phyloP scores from a whole-genome alignment of 2,329 filamentous ascomycete species.

The Xylaria sp. region DNA sequence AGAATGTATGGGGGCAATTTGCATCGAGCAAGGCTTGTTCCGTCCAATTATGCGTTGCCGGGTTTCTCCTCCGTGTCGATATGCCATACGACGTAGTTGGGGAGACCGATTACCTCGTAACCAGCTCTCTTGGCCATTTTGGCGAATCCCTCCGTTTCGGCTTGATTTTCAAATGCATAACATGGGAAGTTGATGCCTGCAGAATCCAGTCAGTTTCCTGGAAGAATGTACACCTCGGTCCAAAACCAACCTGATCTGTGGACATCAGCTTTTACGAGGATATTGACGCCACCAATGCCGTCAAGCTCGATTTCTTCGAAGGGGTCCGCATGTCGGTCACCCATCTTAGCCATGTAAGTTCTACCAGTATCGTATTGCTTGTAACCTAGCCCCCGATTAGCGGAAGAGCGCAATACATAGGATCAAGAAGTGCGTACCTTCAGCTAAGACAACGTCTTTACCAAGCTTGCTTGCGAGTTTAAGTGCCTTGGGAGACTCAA shows the following conservation, averaged over 20 bases:
- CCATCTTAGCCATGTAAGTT: slow-evolving; percentile 87
- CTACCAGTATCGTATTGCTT: slow-evolving; percentile 91
- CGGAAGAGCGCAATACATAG: neutral
- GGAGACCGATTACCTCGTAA: slow-evolving; percentile 88
- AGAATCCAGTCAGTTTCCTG: slow-evolving; percentile 33
- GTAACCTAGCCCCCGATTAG: slow-evolving; percentile 67
- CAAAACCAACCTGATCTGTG: slow-evolving; percentile 79
- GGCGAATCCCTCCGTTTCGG: slow-evolving; percentile 97
- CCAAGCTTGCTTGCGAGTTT: slow-evolving; percentile 75
- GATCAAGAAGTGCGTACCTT: slow-evolving; percentile 66
- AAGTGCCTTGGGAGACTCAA: slow-evolving; percentile 85
- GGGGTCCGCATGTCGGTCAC: slow-evolving; percentile 90
- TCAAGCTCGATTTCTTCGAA: slow-evolving; percentile 92
- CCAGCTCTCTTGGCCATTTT: slow-evolving; percentile 98
- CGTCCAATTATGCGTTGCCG: slow-evolving; percentile 65
- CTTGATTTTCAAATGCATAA: slow-evolving; percentile 98
- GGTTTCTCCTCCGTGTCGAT: slow-evolving; percentile 95
- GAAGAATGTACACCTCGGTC: neutral
- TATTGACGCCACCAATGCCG: slow-evolving; percentile 95
- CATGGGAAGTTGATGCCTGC: slow-evolving; percentile 95
- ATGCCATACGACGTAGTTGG: slow-evolving; percentile 99
- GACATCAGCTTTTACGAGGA: slow-evolving; percentile 96
- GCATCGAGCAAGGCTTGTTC: slow-evolving; percentile 15
- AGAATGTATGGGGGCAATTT: slow-evolving; percentile 23
- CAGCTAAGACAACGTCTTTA: slow-evolving; percentile 83